Conservation (phyloP, 495 filamentous ascomycete species). For the Chaetomium fimeti region DNA sequence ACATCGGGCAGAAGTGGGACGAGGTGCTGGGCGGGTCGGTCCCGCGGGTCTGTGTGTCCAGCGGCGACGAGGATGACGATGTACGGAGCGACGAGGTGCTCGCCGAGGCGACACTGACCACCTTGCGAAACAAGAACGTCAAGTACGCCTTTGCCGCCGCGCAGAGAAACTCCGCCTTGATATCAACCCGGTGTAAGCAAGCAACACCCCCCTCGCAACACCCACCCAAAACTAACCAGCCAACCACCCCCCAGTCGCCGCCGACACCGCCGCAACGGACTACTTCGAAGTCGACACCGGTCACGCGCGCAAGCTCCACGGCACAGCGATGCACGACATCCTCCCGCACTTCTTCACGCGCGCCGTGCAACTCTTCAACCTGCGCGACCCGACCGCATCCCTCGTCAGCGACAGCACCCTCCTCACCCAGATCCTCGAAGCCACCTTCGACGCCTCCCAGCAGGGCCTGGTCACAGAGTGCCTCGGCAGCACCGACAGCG, state of each 20-base stretch:
- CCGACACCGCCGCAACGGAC: slow-evolving; percentile 22
- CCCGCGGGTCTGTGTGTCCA: slow-evolving; percentile 28
- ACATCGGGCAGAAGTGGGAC: slow-evolving; percentile 30
- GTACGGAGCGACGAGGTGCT: slow-evolving; percentile 26
- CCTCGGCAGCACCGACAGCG: slow-evolving; percentile 8
- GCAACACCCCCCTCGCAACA: neutral
- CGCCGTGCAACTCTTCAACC: slow-evolving; percentile 33
- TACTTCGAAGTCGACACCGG: slow-evolving; percentile 35
- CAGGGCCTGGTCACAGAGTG: slow-evolving; percentile 24
- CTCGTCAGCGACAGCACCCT: slow-evolving; percentile 22
- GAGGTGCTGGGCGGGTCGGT: slow-evolving; percentile 12
- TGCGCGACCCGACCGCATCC: slow-evolving; percentile 24
- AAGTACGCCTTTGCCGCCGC: slow-evolving; percentile 31
- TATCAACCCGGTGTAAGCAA: slow-evolving; percentile 29
- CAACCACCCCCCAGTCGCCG: slow-evolving; percentile 21
- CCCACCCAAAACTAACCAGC: neutral
- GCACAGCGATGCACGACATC: slow-evolving; percentile 35
- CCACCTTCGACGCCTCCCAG: slow-evolving; percentile 27
- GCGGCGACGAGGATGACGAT: slow-evolving; percentile 23
- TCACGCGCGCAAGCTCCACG: slow-evolving; percentile 34
- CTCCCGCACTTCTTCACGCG: slow-evolving; percentile 34
- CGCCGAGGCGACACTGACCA: slow-evolving; percentile 22
- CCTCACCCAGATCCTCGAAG: slow-evolving; percentile 22
- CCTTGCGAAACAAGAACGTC: slow-evolving; percentile 26
- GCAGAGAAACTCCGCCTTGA: slow-evolving; percentile 27